Conservation (phyloP, 73 alveolate genomes). For the Stentor roeselii region DNA sequence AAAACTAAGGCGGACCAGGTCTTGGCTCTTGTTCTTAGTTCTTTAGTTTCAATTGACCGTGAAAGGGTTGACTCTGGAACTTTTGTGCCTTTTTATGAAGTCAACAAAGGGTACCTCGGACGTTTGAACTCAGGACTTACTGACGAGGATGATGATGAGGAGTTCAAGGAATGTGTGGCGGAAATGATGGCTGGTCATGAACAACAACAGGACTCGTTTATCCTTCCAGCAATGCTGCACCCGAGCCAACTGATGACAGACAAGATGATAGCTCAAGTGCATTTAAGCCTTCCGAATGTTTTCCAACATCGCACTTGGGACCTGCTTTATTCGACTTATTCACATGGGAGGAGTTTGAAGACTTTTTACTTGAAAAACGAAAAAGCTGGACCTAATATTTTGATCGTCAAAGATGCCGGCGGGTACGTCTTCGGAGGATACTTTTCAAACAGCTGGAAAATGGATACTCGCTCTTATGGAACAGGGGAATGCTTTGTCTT, state of each 20-base stretch:
- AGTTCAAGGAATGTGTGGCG: slow-evolving; percentile 62
- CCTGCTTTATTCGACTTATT: background rate
- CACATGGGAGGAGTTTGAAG: slow-evolving; percentile 12
- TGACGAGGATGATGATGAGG: slow-evolving; percentile 58
- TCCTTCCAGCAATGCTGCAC: slow-evolving; percentile 32
- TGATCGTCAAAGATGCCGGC: background rate
- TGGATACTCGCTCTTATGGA: background rate
- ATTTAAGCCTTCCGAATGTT: background rate
- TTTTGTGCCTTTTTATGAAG: slow-evolving; percentile 17
- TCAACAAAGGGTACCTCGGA: background rate
- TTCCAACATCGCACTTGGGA: background rate
- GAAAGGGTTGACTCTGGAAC: background rate
- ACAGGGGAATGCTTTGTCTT: slow-evolving; percentile 22
- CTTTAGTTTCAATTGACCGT: background rate
- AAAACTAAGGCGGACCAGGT: background rate
- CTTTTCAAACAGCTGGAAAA: background rate
- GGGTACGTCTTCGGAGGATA: slow-evolving; percentile 14
- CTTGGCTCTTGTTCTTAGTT: background rate
- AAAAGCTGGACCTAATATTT: background rate
- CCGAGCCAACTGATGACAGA: slow-evolving; percentile 39
- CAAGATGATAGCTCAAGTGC: slow-evolving; percentile 35
- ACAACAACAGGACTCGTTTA: slow-evolving; percentile 44
- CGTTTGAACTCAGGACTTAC: background rate
- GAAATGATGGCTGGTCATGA: slow-evolving; percentile 38
- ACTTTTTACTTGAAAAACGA: background rate